Conservation (phyloP, 2,329 filamentous ascomycete species). For the Diplodia scrobiculata region DNA sequence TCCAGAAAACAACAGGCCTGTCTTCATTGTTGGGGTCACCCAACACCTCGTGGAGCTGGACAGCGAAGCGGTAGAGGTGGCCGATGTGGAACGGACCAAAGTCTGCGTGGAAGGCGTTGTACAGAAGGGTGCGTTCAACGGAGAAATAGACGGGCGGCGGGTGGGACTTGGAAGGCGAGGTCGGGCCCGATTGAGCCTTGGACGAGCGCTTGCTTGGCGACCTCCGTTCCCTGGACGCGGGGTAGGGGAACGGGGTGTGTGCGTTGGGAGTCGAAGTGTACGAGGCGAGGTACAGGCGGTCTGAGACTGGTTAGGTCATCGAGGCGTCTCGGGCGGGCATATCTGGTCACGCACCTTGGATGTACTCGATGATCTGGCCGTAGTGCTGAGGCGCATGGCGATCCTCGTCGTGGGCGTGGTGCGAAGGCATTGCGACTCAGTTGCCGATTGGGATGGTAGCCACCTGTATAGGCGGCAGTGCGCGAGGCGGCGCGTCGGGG, state of each 20-base stretch:
- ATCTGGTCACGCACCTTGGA: conserved; percentile 68
- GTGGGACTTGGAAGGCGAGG: conserved; percentile 52
- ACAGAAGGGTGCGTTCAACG: conserved; percentile 86
- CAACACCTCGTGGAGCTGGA: conserved; percentile 92
- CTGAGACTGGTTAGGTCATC: conserved; percentile 51
- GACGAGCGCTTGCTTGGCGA: conserved; percentile 78
- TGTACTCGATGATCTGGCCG: conserved; percentile 94
- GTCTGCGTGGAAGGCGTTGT: conserved; percentile 98
- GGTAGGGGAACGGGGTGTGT: conserved; percentile 84
- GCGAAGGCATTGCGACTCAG: conserved; percentile 23
- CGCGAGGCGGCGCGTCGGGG: conserved; percentile 9
- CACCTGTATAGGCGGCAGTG: neutral
- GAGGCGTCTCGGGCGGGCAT: conserved; percentile 32
- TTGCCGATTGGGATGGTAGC: neutral
- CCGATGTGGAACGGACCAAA: conserved; percentile 97
- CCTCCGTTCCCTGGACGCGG: conserved; percentile 56
- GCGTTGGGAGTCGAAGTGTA: conserved; percentile 80
- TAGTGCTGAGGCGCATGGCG: conserved; percentile 55
- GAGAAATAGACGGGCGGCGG: conserved; percentile 87
- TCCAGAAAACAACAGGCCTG: conserved; percentile 93
- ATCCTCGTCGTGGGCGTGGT: conserved; percentile 23
- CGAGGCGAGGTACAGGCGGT: conserved; percentile 91
- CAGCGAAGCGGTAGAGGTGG: conserved; percentile 93
- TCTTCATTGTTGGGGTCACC: conserved; percentile 89
- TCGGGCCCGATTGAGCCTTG: conserved; percentile 62